A percentile compares a stretch with the other conserved stretches of the same genome.
Conservation (phyloP, 768 basidiomycete genomes). For the Glaciozyma antarctica region DNA sequence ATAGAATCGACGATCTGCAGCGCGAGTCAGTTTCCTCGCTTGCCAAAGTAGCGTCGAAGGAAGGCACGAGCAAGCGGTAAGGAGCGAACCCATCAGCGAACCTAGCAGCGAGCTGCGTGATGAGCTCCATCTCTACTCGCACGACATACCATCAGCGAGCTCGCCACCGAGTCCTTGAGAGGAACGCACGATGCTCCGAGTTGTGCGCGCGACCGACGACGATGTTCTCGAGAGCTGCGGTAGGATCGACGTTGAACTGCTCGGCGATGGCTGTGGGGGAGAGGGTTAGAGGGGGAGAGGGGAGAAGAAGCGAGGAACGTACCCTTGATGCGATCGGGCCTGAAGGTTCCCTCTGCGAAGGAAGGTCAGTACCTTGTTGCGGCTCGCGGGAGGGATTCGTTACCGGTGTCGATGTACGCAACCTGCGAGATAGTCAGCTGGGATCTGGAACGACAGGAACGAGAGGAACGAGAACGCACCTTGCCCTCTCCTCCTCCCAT, state of each 20-base stretch:
- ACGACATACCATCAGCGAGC: background rate
- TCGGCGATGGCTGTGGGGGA: conserved; percentile 60
- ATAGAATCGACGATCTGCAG: conserved; percentile 87
- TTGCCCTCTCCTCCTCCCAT: conserved; percentile 43
- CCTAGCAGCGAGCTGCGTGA: conserved; percentile 75
- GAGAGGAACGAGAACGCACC: background rate
- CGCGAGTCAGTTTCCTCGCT: conserved; percentile 35
- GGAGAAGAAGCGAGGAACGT: no score
- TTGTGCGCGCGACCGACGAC: conserved; percentile 66
- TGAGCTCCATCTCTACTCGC: conserved; percentile 64
- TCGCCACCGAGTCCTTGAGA: background rate
- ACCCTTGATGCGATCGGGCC: conserved; percentile 73
- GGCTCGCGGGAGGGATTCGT: conserved; percentile 21
- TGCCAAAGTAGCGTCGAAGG: conserved; percentile 46
- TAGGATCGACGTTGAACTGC: conserved; percentile 87
- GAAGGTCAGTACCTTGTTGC: background rate
- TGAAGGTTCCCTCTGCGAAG: conserved; percentile 89
- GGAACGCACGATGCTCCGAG: conserved; percentile 68
- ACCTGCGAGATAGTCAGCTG: conserved; percentile 18
- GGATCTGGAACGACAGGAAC: background rate
- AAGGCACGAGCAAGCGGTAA: conserved; percentile 31
- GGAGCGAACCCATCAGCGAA: conserved; percentile 63
- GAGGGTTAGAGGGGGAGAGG: no score
- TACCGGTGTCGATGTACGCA: conserved; percentile 39
- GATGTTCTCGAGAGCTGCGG: conserved; percentile 39